phyloP scores from a whole-genome alignment of 768 basidiomycete species.

The Naganishia randhawae region DNA sequence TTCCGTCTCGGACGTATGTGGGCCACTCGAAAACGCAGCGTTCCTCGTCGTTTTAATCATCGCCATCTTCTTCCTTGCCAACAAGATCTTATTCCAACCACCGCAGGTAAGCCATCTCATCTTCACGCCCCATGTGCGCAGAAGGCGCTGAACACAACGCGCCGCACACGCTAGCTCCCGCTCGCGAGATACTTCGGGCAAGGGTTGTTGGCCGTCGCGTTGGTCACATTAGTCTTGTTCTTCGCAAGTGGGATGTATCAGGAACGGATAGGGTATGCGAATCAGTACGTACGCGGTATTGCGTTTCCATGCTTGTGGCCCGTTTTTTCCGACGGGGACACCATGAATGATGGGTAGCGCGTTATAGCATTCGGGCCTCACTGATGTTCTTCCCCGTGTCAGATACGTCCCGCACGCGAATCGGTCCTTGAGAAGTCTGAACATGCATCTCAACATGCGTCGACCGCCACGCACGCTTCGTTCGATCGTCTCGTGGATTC shows the following conservation, averaged over 20 bases:
- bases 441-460: constrained; percentile 95
- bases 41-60: constrained; percentile 38
- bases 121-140: no score
- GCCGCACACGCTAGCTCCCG: constrained; percentile 53
- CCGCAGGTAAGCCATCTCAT: not conserved
- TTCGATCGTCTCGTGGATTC: constrained; percentile 41
- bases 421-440: constrained; percentile 80
- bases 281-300: constrained; percentile 84
- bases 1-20: not conserved
- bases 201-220: constrained; percentile 77
- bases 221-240: constrained; percentile 87
- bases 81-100: not conserved
- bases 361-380: not conserved
- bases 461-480: constrained; percentile 56
- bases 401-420: constrained; percentile 98
- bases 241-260: constrained; percentile 94
- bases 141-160: no score
- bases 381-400: not conserved
- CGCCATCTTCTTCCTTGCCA: constrained; percentile 18
- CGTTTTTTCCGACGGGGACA: no score
- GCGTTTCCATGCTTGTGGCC: no score
- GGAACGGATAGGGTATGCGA: constrained; percentile 93
- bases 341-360: no score
- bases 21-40: constrained; percentile 6
- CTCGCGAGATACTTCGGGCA: constrained; percentile 62